Evolutionary conservation across 2,329 filamentous ascomycete genomes (phyloP), one percentile per base, ranked within the genome.

Genomic region (Endoconidiophora polonica): DNA sequence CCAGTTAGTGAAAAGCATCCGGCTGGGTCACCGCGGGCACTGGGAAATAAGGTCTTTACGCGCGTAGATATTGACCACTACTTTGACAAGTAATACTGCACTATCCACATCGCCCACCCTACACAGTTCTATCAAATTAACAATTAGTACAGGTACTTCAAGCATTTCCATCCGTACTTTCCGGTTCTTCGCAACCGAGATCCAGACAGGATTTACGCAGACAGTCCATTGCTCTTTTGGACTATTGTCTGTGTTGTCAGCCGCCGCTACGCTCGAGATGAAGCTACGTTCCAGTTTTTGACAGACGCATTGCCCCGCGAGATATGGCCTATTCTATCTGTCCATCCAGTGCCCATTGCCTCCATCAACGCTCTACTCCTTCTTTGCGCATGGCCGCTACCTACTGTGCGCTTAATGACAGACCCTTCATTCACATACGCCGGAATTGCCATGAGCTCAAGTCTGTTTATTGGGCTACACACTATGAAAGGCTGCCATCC

Each of bases 1-100:
- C 14, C 37, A 16, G 48, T 5, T 10, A 36, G 36, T 50, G 48
- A 29, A 10, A 44, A 41, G 5, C 38, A 22, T 10, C 10, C 43
- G 2, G 36, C 46, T 16, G 33, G 20, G 33, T 29, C 45, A 12
- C 41, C 51, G 10, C 45, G 52, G 12, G 50, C 46, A 12, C 57
- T 76, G 9, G 68, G 66, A 2, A 68, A 67, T 3, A 65, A 67
- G 6, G 63, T 70, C 1, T 67, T 76, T 44, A 65, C 72, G 0
- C 69, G 70, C 0, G 68, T 71, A 40, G 72, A 76, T 41, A 69
- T 76, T 48, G 68, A 73, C 49, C 72, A 67, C 57, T 76, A 76
- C 55, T 76, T 76, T 58, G 65, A 70, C 52, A 72, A 69, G 67
- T 72, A 55, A 50, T 61, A 36, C 43, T 3, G 4, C 14, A 16